These are phyloP conservation scores for Russula dissimulans DNA, from an alignment of 768 basidiomycete genomes.

Conservation along the genomic window DNA sequence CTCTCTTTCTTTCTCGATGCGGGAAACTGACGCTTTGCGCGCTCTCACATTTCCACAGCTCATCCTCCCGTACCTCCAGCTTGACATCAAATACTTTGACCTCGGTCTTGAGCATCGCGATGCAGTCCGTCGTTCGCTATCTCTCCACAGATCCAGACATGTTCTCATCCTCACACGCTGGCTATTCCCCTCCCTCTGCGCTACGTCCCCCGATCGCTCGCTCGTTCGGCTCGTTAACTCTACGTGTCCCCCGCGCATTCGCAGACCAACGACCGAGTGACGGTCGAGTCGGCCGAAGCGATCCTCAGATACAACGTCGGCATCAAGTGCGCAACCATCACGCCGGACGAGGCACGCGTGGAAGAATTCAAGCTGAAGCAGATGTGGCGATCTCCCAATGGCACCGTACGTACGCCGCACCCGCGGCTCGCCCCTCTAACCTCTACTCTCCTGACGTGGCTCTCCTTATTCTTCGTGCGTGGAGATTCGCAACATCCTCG, in stretches of 20 bases:
- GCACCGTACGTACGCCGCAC: conserved; percentile 50
- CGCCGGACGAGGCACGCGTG: conserved; percentile 93
- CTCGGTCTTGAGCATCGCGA: conserved; percentile 93
- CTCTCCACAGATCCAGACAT: neutral
- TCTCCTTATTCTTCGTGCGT: neutral
- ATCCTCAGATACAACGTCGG: conserved; percentile 93
- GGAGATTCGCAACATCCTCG: conserved; percentile 93
- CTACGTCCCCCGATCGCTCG: neutral
- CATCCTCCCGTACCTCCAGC: conserved; percentile 87
- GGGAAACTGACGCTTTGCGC: neutral
- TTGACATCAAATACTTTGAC: conserved; percentile 98
- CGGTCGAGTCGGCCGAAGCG: conserved; percentile 87
- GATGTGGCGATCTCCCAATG: conserved; percentile 98
- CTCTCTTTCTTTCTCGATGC: neutral
- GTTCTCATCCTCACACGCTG: neutral
- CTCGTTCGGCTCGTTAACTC: neutral
- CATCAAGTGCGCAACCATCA: conserved; percentile 99
- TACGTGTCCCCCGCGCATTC: neutral
- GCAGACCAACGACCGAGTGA: conserved; percentile 90
- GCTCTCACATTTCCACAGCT: conserved; percentile 41
- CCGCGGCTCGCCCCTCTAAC: neutral
- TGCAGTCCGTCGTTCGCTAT: conserved; percentile 38
- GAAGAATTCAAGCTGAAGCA: conserved; percentile 96
- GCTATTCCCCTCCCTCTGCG: neutral
- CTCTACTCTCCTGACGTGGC: conserved; percentile 1